Evolutionary conservation across 2,329 filamentous ascomycete genomes (phyloP).

Genomic region (Cladosporium sp.): DNA sequence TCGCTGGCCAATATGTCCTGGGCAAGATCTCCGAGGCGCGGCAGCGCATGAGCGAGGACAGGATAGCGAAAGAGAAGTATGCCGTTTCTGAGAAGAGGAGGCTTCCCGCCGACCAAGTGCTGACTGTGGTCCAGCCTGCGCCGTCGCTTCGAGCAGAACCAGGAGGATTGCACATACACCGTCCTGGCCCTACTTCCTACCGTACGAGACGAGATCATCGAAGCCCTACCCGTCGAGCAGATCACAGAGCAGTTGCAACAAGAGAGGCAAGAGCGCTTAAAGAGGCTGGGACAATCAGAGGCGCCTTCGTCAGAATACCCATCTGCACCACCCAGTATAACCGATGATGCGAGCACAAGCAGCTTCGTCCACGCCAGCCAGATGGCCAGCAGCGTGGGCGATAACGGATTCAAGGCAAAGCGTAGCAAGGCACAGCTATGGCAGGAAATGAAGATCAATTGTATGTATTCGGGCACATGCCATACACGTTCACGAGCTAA

Average conservation of each 20-base stretch:
- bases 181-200: constrained; percentile 94
- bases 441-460: constrained; percentile 96
- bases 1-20: constrained; percentile 90
- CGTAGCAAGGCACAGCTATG: constrained; percentile 92
- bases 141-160: constrained; percentile 96
- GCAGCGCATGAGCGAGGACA: constrained; percentile 94
- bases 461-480: constrained; percentile 55
- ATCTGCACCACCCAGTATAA: constrained; percentile 66
- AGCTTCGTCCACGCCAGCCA: constrained; percentile 84
- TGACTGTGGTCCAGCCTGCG: constrained; percentile 66
- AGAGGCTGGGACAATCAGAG: constrained; percentile 48
- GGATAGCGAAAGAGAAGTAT: constrained; percentile 95
- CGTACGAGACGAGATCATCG: constrained; percentile 83
- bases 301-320: constrained; percentile 59
- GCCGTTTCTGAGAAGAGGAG: constrained; percentile 30
- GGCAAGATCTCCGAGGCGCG: constrained; percentile 89
- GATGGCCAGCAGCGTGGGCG: constrained; percentile 54
- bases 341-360: constrained; percentile 83
- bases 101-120: not conserved
- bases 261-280: constrained; percentile 75
- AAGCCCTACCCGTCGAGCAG: constrained; percentile 85
- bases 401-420: constrained; percentile 57
- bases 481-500: not conserved
- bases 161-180: constrained; percentile 97
- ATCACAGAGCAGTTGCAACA: constrained; percentile 92